Conservation (phyloP, 352 stramenopile species). For the Plasmopara halstedii region DNA sequence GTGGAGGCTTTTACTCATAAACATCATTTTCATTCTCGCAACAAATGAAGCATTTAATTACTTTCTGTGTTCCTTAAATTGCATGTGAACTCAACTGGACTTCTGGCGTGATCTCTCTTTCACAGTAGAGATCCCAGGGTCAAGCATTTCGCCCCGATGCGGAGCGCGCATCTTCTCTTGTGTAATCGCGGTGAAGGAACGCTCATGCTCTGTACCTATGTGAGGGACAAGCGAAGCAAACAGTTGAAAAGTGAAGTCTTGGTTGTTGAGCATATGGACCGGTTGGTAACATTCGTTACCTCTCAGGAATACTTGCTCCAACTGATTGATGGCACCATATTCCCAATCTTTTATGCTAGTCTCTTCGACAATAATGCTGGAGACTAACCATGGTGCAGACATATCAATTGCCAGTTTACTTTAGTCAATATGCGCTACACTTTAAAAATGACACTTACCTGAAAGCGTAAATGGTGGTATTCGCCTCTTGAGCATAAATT, state of each 20-base stretch:
- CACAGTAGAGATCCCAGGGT: conserved; percentile 82
- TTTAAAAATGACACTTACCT: too few species aligned
- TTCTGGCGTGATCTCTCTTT: conserved; percentile 74
- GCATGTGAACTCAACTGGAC: conserved; percentile 50
- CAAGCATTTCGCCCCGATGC: conserved; percentile 73
- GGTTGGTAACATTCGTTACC: conserved; percentile 25
- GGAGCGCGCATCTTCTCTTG: conserved; percentile 14
- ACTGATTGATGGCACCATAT: conserved; percentile 88
- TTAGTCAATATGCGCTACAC: too few species aligned
- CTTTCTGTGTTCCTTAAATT: too few species aligned
- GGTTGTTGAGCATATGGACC: conserved; percentile 79
- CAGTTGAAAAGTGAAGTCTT: conserved; percentile 87
- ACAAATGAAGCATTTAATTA: background rate
- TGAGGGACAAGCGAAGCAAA: conserved; percentile 88
- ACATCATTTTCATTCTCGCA: background rate
- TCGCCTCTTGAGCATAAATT: too few species aligned
- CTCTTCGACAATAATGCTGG: conserved; percentile 81
- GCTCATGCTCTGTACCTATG: conserved; percentile 25
- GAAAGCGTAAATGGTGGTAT: too few species aligned
- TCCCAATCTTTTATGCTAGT: conserved; percentile 88
- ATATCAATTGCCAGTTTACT: conserved; percentile 20
- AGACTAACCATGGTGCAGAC: conserved; percentile 88
- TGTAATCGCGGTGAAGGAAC: conserved; percentile 6
- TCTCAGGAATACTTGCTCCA: conserved; percentile 76
- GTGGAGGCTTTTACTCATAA: background rate